phyloP scores from a whole-genome alignment of 164 flowering plant genomes.

The Saururus chinensis region DNA sequence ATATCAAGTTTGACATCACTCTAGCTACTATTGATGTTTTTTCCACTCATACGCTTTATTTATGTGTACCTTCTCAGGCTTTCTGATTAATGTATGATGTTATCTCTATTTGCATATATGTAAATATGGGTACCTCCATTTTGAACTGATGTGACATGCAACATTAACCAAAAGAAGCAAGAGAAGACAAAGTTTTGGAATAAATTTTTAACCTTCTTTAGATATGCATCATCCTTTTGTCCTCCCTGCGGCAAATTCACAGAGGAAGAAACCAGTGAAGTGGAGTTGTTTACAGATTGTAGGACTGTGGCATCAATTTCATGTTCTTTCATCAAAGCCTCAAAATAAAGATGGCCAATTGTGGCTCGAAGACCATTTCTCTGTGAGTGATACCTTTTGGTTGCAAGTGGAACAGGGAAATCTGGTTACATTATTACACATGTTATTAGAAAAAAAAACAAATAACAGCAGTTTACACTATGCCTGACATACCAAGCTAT shows the following conservation, averaged over 20 bases:
- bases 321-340: constrained; percentile 23
- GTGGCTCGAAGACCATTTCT: constrained; percentile 43
- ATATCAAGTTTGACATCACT: too few species aligned
- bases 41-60: too few species aligned
- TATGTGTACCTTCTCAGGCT: too few species aligned
- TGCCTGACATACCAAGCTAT: not conserved
- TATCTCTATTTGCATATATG: too few species aligned
- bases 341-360: constrained; percentile 36
- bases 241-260: constrained; percentile 13
- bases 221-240: constrained; percentile 18
- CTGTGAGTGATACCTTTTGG: constrained; percentile 65
- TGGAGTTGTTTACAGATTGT: not conserved
- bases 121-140: not conserved
- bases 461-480: too few species aligned
- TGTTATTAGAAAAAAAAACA: too few species aligned
- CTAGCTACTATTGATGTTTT: too few species aligned
- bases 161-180: not conserved
- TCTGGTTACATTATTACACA: constrained; percentile 21
- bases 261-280: constrained; percentile 22
- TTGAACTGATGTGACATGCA: not conserved
- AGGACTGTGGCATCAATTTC: not conserved
- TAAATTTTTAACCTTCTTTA: constrained; percentile 20
- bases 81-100: too few species aligned
- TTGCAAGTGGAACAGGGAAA: constrained; percentile 69
- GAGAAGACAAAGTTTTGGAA: not conserved